A percentile compares a stretch with the other conserved stretches of the same genome.
phyloP scores from a whole-genome alignment of 805 yeast genomes.

The Ogataea nakhonphanomensis region DNA sequence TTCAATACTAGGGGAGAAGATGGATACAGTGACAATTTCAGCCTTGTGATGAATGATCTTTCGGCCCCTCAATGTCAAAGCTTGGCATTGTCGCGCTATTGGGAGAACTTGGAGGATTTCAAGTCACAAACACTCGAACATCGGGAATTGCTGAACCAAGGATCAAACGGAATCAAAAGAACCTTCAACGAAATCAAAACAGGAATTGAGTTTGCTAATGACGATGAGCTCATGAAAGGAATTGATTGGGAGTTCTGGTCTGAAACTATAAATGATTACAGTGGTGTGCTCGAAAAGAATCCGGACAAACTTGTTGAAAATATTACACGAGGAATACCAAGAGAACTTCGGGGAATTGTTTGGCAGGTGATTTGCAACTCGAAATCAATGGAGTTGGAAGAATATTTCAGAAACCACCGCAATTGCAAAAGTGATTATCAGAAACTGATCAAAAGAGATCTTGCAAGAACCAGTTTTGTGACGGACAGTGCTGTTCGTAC shows the following conservation, averaged over 20 bases:
- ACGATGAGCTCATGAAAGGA: conserved; percentile 31
- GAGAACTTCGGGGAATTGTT: conserved; percentile 78
- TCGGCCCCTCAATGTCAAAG: conserved; percentile 45
- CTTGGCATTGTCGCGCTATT: conserved; percentile 56
- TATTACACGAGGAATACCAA: conserved; percentile 76
- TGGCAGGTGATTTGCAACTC: conserved; percentile 90
- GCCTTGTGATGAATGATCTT: conserved; percentile 20
- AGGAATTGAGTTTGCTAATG: conserved; percentile 40
- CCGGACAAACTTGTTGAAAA: conserved; percentile 58
- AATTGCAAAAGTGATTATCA: conserved; percentile 60
- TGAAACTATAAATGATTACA: conserved; percentile 70
- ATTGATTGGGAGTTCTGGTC: conserved; percentile 91
- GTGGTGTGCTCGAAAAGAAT: conserved; percentile 57
- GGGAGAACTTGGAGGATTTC: conserved; percentile 52
- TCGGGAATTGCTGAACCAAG: conserved; percentile 48
- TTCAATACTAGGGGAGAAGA: conserved; percentile 27
- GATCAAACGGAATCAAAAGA: conserved; percentile 41
- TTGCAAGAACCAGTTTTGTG: conserved; percentile 81
- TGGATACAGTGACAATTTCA: conserved; percentile 23
- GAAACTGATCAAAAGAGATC: conserved; percentile 73
- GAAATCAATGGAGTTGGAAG: conserved; percentile 61
- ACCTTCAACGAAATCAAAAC: conserved; percentile 46
- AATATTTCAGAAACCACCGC: conserved; percentile 48
- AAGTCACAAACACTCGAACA: conserved; percentile 47
- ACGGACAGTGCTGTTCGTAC: conserved; percentile 51